Evolutionary conservation across 2,329 filamentous ascomycete species (phyloP), one percentile per base, ranked within the genome.

Genomic region (Coniella vitis): DNA sequence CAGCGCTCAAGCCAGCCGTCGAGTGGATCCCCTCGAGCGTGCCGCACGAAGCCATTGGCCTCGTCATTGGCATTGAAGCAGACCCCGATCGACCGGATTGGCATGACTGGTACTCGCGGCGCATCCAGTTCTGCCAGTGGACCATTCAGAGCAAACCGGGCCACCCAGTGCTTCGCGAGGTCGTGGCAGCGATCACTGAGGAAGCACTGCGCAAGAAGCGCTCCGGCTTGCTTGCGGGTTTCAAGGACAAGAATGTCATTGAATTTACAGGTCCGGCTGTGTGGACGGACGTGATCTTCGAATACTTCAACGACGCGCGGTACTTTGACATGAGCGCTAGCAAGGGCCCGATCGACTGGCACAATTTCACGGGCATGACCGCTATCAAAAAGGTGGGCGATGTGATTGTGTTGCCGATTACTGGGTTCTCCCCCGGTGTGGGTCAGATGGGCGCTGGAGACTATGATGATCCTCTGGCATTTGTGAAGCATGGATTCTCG

Each of bases 71-170:
- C 51, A 96, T 98, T 56, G 93, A 98, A 71, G 93, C 93, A 4
- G 93, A 98, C 63, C 90, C 93, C 0, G 90, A 97, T 66, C 81
- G 93, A 41, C 79, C 81, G 3, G 93, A 98, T 65, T 98, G 93
- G 93, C 78, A 81, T 32, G 74, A 95, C 1, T 97, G 91, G 93
- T 98, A 97, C 72, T 93, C 89, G 55, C 86, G 93, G 52, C 81
- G 91, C 55, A 90, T 98, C 53, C 93, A 97, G 65, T 97, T 98
- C 68, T 98, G 93, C 69, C 93, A 98, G 66, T 98, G 93, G 93
- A 98, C 93, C 1, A 96, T 98, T 55, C 91, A 97, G 67, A 74
- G 87, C 49, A 98, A 98, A 68, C 86, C 91, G 0, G 93, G 93
- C 10, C 93, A 98, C 64, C 93, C 93, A 0, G 82, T 95, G 12